Base-by-base conservation (phyloP, 768 basidiomycete genomes). In the Lactarius sanguifluus region DNA sequence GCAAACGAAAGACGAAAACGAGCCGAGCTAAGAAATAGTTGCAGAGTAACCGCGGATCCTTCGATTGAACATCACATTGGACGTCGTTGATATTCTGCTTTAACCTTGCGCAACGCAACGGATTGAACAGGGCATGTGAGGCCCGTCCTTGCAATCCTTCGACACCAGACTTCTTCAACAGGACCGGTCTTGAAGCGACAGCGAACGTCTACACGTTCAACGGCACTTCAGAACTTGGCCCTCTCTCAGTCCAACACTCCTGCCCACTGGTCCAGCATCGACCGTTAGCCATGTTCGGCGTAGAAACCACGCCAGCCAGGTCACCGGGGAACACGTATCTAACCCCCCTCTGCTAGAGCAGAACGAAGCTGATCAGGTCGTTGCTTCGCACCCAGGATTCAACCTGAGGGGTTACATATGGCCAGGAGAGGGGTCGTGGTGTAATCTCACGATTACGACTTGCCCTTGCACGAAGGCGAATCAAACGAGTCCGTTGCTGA, bases 1-100 rank as follows among this genome's bases (percentile, higher is more conserved):
- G 72, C 74, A 75, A 72, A 70, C 68, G 73, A 75, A 76, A 71
- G 62, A 68, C 64, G 69, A 66, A 67, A 65, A 70, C 70, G 70
- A 70, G 64, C 68, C 68, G 34, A 56, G 65, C 65, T 56, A 66
- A 59, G 59, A 66, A 57, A 66, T 30, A 52, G 40, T 67, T 60
- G 61, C 57, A 56, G 71, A 50, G 66, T 64, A 71, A 69, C 60
- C 58, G 62, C 57, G 66, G 56, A 61, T 47, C 36, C 66, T 59
- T 67, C 50, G 57, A 57, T 67, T 62, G 62, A 67, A 41, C 57
- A 41, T 54, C 43, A 50, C 61, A 41, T 54, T 36, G 59, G 56
- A 68, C 59, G 68, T 56, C 66, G 59, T 60, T 55, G 61, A 56
- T 56, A 57, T 68, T 67, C 66, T 63, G 65, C 61, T 62, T 60